These are phyloP conservation scores for Globisporangium nodosum DNA, from an alignment of 352 stramenopile species.

Conservation along the genomic window DNA sequence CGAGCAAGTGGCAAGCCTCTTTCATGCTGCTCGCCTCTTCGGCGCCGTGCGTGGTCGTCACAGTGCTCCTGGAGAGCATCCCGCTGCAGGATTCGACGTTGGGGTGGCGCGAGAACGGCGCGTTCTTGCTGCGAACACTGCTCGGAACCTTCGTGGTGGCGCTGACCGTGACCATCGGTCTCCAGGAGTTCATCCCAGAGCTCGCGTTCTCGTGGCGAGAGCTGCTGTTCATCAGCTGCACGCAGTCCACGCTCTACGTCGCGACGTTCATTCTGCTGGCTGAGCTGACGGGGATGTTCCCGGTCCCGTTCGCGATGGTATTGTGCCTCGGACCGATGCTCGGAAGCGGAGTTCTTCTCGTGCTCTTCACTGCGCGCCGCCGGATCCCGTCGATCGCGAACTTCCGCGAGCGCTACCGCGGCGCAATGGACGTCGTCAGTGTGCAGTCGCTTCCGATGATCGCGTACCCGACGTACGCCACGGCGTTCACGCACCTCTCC, in stretches of 20 bases:
- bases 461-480: slow-evolving; percentile 24
- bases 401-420: slow-evolving; percentile 2
- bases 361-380: slow-evolving; percentile 6
- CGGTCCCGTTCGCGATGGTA: slow-evolving; percentile 25
- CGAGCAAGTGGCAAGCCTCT: neutral
- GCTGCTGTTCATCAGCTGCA: slow-evolving; percentile 7
- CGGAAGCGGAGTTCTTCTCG: slow-evolving; percentile 9
- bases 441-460: slow-evolving; percentile 17
- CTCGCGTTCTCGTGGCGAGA: slow-evolving; percentile 16
- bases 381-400: slow-evolving; percentile 2
- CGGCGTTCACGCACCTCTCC: slow-evolving; percentile 21
- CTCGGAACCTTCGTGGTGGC: slow-evolving; percentile 13
- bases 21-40: slow-evolving; percentile 17
- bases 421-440: slow-evolving; percentile 3
- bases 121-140: slow-evolving; percentile 26
- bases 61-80: slow-evolving; percentile 21
- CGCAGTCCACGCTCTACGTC: slow-evolving; percentile 16
- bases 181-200: slow-evolving; percentile 22
- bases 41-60: slow-evolving; percentile 13
- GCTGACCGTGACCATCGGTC: slow-evolving; percentile 10
- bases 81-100: slow-evolving; percentile 12
- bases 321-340: slow-evolving; percentile 11
- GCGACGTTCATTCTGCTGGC: slow-evolving; percentile 15
- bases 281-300: slow-evolving; percentile 16
- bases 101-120: slow-evolving; percentile 9